Conservation (phyloP, 164 flowering plant genomes). For the Piper longum region DNA sequence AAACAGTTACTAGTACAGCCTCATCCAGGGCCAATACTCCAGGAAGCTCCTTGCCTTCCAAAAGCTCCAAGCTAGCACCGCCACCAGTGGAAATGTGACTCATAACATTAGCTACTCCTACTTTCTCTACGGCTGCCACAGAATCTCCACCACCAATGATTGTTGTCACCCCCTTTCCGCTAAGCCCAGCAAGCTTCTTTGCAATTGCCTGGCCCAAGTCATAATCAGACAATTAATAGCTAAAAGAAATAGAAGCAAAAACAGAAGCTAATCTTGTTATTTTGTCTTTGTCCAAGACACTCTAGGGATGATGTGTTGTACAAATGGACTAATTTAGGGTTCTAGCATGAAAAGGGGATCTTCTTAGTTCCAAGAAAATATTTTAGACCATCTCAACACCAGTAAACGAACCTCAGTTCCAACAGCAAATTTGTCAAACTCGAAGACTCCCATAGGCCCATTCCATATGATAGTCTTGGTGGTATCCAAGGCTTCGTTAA, state of each 20-base stretch:
- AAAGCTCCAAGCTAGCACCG: conserved; percentile 74
- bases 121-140: conserved; percentile 74
- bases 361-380: too few relatives aligned
- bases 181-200: conserved; percentile 61
- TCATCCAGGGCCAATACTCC: conserved; percentile 72
- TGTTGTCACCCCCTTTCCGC: conserved; percentile 59
- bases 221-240: background rate
- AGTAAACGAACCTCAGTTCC: conserved; percentile 60
- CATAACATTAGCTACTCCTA: conserved; percentile 58
- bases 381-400: too few relatives aligned
- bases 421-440: conserved; percentile 70
- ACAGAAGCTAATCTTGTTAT: too few relatives aligned
- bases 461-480: conserved; percentile 75
- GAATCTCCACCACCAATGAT: conserved; percentile 83
- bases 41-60: conserved; percentile 74
- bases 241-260: background rate
- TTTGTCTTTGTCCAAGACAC: too few relatives aligned
- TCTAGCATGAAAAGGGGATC: too few relatives aligned
- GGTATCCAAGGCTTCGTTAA: conserved; percentile 43
- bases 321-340: too few relatives aligned
- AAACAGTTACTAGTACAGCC: conserved; percentile 36
- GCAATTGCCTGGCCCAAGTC: conserved; percentile 39
- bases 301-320: too few relatives aligned
- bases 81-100: conserved; percentile 90
- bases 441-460: conserved; percentile 92